Conservation (phyloP, 2,329 filamentous ascomycete genomes). For the Claviceps capensis region DNA sequence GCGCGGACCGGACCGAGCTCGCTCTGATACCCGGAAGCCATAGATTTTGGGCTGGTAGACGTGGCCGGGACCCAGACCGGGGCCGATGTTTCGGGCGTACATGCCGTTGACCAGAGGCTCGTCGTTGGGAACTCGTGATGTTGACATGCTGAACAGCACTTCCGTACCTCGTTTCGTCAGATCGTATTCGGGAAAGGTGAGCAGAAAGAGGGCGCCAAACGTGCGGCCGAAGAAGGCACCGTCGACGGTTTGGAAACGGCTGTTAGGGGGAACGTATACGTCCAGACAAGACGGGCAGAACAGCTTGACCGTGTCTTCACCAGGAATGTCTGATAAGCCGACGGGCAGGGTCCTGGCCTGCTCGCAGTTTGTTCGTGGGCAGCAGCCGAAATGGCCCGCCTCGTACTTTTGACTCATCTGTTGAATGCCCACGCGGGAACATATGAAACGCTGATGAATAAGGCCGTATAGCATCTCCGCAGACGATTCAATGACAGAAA, state of each 20-base stretch:
- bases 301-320: slow-evolving; percentile 94
- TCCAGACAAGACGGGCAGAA: slow-evolving; percentile 96
- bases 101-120: slow-evolving; percentile 68
- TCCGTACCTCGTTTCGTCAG: slow-evolving; percentile 59
- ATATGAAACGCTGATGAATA: slow-evolving; percentile 98
- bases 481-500: slow-evolving; percentile 91
- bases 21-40: slow-evolving; percentile 86
- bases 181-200: slow-evolving; percentile 95
- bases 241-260: slow-evolving; percentile 91
- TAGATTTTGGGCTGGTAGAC: slow-evolving; percentile 96
- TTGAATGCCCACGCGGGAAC: slow-evolving; percentile 87
- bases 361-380: slow-evolving; percentile 87
- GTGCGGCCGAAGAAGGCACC: slow-evolving; percentile 97
- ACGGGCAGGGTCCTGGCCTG: slow-evolving; percentile 84
- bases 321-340: slow-evolving; percentile 84
- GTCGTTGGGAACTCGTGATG: slow-evolving; percentile 23
- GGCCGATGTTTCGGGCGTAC: slow-evolving; percentile 73
- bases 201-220: slow-evolving; percentile 92
- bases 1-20: slow-evolving; percentile 75
- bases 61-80: slow-evolving; percentile 65
- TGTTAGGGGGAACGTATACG: slow-evolving; percentile 94
- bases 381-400: slow-evolving; percentile 86
- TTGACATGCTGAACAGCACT: slow-evolving; percentile 28
- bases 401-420: slow-evolving; percentile 99
- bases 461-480: slow-evolving; percentile 97